Evolutionary conservation across 2,329 filamentous ascomycete genomes (phyloP).

Genomic region (Colletotrichum eremochloae): DNA sequence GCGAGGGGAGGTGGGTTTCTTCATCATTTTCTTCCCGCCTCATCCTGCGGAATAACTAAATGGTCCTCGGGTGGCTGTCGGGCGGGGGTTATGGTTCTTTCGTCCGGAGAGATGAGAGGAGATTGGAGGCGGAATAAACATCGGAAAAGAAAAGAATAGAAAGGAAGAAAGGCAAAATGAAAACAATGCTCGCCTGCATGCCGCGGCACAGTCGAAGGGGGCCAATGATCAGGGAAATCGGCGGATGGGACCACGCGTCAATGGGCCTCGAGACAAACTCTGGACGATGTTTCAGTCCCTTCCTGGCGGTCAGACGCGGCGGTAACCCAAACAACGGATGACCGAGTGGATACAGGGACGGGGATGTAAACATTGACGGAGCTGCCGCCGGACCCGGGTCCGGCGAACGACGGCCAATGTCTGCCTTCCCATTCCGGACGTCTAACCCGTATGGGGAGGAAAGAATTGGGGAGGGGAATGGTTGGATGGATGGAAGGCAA

Average conservation of each 20-base stretch:
- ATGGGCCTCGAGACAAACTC: constrained; percentile 9
- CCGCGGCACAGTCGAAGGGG: neutral
- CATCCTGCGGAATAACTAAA: neutral
- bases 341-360: neutral
- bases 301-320: constrained; percentile 25
- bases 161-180: neutral
- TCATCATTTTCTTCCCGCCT: neutral
- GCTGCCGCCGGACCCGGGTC: constrained; percentile 19
- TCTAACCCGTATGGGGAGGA: neutral
- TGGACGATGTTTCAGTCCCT: constrained; percentile 37
- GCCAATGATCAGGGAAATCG: constrained; percentile 20
- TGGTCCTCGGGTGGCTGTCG: no score
- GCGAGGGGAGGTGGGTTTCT: neutral
- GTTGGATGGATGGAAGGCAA: neutral
- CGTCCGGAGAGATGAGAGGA: neutral
- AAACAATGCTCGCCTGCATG: neutral
- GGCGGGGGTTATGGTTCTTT: neutral
- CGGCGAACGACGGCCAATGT: constrained; percentile 16
- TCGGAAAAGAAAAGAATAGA: neutral
- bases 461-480: neutral
- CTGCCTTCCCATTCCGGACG: constrained; percentile 23
- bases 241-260: constrained; percentile 30
- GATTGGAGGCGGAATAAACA: neutral
- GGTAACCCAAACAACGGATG: constrained; percentile 31
- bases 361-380: constrained; percentile 19